Conservation (phyloP, 2,329 filamentous ascomycete species). For the Beauveria sp. region DNA sequence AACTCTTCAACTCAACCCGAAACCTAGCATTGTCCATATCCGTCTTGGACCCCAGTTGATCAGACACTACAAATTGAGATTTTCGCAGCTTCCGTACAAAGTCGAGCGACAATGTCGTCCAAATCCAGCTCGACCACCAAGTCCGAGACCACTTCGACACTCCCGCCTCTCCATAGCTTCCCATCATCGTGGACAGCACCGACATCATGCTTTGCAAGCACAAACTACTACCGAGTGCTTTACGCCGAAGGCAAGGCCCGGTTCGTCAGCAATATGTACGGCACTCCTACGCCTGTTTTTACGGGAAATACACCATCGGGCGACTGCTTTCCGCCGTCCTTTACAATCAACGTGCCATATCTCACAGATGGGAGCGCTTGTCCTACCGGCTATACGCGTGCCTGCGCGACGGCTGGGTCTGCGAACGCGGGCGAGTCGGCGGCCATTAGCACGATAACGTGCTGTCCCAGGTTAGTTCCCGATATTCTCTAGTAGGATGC, state of each 20-base stretch:
- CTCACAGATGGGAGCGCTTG: slow-evolving; percentile 10
- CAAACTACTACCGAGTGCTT: slow-evolving; percentile 10
- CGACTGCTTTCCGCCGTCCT: slow-evolving; percentile 12
- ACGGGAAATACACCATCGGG: slow-evolving; percentile 10
- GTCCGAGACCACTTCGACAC: background rate
- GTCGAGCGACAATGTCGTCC: background rate
- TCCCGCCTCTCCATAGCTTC: slow-evolving; percentile 3
- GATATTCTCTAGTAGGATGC: too few relatives aligned
- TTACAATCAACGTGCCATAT: slow-evolving; percentile 9
- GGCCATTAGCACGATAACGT: slow-evolving; percentile 10
- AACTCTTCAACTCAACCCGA: background rate
- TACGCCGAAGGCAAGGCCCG: background rate
- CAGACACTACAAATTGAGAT: background rate
- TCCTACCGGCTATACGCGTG: slow-evolving; percentile 11
- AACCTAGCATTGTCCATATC: background rate
- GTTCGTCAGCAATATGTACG: slow-evolving; percentile 12
- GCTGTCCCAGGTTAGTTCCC: slow-evolving; percentile 11
- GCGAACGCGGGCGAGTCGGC: background rate
- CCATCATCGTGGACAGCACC: slow-evolving; percentile 12
- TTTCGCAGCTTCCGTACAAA: background rate
- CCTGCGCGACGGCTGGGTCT: slow-evolving; percentile 12
- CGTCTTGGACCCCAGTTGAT: background rate
- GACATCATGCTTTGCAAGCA: slow-evolving; percentile 12
- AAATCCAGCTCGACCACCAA: background rate
- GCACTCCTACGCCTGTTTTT: slow-evolving; percentile 13